phyloP scores from a whole-genome alignment of 371 early-diverging fungal species.

The Mucor indicus region DNA sequence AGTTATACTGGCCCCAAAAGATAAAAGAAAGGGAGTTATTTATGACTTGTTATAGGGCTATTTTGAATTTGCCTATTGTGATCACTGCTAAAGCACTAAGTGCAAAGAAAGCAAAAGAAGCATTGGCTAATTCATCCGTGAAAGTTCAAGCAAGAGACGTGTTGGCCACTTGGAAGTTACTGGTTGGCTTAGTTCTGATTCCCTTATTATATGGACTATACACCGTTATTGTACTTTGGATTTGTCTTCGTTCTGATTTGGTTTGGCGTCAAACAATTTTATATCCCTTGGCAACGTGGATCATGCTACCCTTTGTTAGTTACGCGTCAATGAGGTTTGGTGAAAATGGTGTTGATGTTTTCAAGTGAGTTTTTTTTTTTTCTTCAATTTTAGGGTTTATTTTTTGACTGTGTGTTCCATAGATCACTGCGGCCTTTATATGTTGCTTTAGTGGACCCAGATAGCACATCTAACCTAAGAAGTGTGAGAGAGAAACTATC shows the following conservation, averaged over 20 bases:
- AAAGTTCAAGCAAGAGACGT: slow-evolving; percentile 94
- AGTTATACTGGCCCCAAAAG: neutral
- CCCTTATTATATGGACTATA: slow-evolving; percentile 80
- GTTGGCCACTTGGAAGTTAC: slow-evolving; percentile 94
- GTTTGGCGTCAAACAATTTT: slow-evolving; percentile 26
- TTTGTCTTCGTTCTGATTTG: slow-evolving; percentile 38
- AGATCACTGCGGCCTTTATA: slow-evolving; percentile 84
- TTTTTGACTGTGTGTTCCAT: slow-evolving; percentile 2
- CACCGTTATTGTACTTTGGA: slow-evolving; percentile 51
- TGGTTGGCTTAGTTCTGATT: slow-evolving; percentile 78
- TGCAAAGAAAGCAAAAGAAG: slow-evolving; percentile 82
- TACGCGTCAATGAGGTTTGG: slow-evolving; percentile 83
- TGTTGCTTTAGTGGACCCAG: slow-evolving; percentile 64
- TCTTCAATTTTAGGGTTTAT: neutral
- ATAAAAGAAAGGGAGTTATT: neutral
- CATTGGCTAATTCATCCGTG: slow-evolving; percentile 84
- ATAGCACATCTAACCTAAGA: slow-evolving; percentile 57
- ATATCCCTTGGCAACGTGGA: slow-evolving; percentile 56
- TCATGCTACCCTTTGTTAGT: slow-evolving; percentile 68
- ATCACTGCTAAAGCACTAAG: slow-evolving; percentile 71
- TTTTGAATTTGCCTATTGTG: slow-evolving; percentile 80
- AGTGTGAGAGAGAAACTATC: slow-evolving; percentile 72
- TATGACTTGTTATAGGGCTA: slow-evolving; percentile 37
- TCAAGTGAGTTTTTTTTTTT: slow-evolving; percentile 47
- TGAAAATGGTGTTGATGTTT: slow-evolving; percentile 87